Percentiles rank a stretch among this genome's conserved stretches.
These are phyloP conservation scores for Penicillium sp. DNA, from an alignment of 2,329 filamentous ascomycete genomes.

Conservation along the genomic window DNA sequence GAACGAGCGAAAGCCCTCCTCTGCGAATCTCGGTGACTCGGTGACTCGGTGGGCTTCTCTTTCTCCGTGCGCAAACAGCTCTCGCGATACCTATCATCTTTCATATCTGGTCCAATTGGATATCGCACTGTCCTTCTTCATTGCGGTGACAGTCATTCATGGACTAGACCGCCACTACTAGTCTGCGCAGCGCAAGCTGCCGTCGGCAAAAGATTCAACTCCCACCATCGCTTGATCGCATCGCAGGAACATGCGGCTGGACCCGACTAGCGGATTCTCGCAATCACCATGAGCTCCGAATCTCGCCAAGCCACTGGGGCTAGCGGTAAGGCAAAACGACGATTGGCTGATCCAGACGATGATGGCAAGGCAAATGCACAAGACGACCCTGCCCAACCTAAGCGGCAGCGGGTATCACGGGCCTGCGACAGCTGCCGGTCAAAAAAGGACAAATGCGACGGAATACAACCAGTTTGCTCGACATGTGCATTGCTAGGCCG, in stretches of 20 bases:
- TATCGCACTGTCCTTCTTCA: constrained; percentile 10
- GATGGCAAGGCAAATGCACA: constrained; percentile 35
- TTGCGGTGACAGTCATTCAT: constrained; percentile 22
- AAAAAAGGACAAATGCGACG: constrained; percentile 75
- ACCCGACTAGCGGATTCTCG: constrained; percentile 34
- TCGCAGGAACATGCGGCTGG: constrained; percentile 39
- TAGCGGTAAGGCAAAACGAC: constrained; percentile 40
- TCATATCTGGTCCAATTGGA: neutral
- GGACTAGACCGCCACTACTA: constrained; percentile 21
- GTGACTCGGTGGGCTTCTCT: neutral
- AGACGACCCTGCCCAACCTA: constrained; percentile 49
- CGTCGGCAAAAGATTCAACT: constrained; percentile 42
- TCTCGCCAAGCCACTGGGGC: constrained; percentile 40
- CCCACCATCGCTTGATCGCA: constrained; percentile 24
- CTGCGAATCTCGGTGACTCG: neutral
- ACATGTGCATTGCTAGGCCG: constrained; percentile 69
- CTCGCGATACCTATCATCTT: neutral
- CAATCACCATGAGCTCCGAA: constrained; percentile 42
- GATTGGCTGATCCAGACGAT: constrained; percentile 40
- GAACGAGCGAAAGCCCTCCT: neutral
- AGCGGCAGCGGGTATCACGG: constrained; percentile 69
- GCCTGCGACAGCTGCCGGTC: constrained; percentile 73
- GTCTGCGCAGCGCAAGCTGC: constrained; percentile 23
- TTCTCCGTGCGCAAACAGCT: neutral
- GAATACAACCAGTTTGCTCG: constrained; percentile 68